Percentiles rank a stretch among this genome's conserved stretches.
phyloP scores from a whole-genome alignment of 257 asterid genomes.

The Solanum chilense region DNA sequence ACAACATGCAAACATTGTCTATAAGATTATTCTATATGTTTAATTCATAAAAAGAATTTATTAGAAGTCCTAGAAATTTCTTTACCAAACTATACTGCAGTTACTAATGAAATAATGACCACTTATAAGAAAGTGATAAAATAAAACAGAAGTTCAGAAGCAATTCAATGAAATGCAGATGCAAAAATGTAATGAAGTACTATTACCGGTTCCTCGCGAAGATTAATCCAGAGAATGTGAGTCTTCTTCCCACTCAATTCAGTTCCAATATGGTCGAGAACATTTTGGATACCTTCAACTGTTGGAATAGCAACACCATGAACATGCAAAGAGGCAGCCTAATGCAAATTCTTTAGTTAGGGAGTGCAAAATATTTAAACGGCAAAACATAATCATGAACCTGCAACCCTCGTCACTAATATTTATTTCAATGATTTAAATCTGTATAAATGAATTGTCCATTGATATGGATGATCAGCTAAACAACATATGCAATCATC shows the following conservation, averaged over 20 bases:
- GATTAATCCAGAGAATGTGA: slow-evolving; percentile 82
- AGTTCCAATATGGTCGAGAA: slow-evolving; percentile 79
- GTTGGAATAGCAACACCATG: slow-evolving; percentile 99
- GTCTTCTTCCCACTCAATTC: slow-evolving; percentile 44
- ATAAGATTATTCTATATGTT: not conserved
- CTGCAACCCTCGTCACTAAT: not conserved
- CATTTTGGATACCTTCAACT: slow-evolving; percentile 82
- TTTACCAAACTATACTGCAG: not conserved
- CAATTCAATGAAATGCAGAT: not conserved
- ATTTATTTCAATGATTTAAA: not conserved
- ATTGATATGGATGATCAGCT: not conserved
- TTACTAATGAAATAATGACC: not conserved
- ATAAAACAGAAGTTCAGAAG: not conserved
- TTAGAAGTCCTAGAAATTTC: not conserved
- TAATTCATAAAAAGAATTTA: not conserved
- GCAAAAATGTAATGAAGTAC: not conserved
- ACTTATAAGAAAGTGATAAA: not conserved
- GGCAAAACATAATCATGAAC: not conserved
- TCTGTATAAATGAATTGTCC: not conserved
- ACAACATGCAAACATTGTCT: not conserved
- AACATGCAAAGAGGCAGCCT: slow-evolving; percentile 80
- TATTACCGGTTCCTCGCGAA: slow-evolving; percentile 97
- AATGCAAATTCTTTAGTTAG: not conserved
- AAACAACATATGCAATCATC: not conserved
- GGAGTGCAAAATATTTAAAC: not conserved